phyloP scores from a whole-genome alignment of 2,329 filamentous ascomycete species.

The Thielaviopsis populi region DNA sequence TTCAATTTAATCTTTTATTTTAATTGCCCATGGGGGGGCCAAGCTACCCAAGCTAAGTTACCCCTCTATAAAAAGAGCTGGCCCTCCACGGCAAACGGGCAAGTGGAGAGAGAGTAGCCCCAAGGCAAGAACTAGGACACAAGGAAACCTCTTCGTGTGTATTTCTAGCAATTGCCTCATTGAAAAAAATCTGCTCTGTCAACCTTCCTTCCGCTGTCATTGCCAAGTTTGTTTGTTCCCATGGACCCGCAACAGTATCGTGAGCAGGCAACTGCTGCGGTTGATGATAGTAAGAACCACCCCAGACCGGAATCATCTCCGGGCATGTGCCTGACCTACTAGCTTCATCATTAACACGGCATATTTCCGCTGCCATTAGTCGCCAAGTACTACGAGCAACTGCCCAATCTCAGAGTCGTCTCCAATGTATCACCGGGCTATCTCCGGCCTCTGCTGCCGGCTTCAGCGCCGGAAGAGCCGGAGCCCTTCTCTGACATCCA shows the following conservation, averaged over 20 bases:
- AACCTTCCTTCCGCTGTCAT: not conserved
- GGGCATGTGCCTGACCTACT: too few species aligned
- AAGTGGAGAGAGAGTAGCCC: not conserved
- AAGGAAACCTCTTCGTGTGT: not conserved
- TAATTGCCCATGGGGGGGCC: not conserved
- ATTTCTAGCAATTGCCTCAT: not conserved
- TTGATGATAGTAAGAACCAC: constrained; percentile 59
- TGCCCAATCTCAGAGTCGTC: constrained; percentile 56
- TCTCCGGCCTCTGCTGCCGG: constrained; percentile 62
- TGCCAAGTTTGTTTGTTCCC: not conserved
- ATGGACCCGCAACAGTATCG: constrained; percentile 76
- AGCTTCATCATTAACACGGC: not conserved
- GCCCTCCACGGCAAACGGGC: not conserved
- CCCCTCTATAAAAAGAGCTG: not conserved
- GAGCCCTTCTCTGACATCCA: constrained; percentile 70
- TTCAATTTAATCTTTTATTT: too few species aligned
- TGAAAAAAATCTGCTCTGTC: not conserved
- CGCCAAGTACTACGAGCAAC: constrained; percentile 65
- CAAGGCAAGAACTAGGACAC: not conserved
- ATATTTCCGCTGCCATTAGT: constrained; percentile 36
- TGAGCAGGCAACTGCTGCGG: constrained; percentile 57
- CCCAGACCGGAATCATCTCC: not conserved
- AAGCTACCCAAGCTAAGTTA: not conserved
- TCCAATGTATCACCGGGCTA: constrained; percentile 74
- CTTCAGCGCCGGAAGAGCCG: constrained; percentile 45